phyloP scores from a whole-genome alignment of 805 yeast species.

The Wickerhamomyces rabaulensis region DNA sequence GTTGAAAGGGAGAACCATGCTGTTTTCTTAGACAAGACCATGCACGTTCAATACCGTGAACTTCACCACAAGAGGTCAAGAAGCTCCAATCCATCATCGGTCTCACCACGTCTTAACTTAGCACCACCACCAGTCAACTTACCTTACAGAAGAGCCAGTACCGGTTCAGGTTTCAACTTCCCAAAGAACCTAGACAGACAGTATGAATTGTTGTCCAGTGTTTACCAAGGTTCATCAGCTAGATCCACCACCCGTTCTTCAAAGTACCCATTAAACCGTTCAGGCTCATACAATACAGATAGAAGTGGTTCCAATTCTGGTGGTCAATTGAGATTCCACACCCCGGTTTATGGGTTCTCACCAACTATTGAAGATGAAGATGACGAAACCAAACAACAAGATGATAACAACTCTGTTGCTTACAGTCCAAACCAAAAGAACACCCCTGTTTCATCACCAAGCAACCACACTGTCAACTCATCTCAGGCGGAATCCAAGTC shows the following conservation, averaged over 20 bases:
- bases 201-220: background rate
- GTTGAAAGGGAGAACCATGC: conserved; percentile 84
- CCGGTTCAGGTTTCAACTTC: conserved; percentile 21
- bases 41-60: conserved; percentile 83
- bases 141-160: conserved; percentile 36
- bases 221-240: conserved; percentile 2
- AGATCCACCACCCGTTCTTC: conserved; percentile 3
- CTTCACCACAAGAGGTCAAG: conserved; percentile 31
- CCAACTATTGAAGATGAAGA: conserved; percentile 2
- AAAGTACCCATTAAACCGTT: conserved; percentile 11
- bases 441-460: conserved; percentile 24
- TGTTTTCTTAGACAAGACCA: conserved; percentile 62
- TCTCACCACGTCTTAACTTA: conserved; percentile 40
- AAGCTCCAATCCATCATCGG: conserved; percentile 11
- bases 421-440: conserved; percentile 11
- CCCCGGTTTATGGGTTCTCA: conserved; percentile 7
- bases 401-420: background rate
- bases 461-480: conserved; percentile 17
- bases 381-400: conserved; percentile 1
- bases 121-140: conserved; percentile 84
- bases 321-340: conserved; percentile 5
- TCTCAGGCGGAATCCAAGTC: conserved; percentile 23
- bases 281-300: conserved; percentile 18
- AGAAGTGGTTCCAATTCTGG: conserved; percentile 1
- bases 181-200: conserved; percentile 3